A percentile compares a stretch with the other conserved stretches of the same genome.
Conservation (phyloP, 208 protist genomes). For the Leishmania aethiopica region DNA sequence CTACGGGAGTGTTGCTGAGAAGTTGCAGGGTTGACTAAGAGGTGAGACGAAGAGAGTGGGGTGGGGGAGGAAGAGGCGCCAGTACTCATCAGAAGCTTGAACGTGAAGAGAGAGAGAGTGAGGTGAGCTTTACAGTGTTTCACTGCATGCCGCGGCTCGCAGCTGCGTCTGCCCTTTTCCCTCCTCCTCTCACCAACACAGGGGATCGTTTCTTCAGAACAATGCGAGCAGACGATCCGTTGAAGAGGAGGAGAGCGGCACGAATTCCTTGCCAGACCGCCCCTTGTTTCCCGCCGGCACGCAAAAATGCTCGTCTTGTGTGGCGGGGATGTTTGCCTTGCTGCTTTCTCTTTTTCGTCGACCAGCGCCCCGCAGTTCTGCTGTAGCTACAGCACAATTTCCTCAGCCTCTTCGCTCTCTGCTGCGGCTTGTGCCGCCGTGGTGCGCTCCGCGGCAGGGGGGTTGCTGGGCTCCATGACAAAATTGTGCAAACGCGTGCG, state of each 20-base stretch:
- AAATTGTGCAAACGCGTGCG: constrained; percentile 21
- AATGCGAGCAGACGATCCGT: background rate
- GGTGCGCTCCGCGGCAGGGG: background rate
- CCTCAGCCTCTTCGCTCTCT: background rate
- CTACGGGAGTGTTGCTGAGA: background rate
- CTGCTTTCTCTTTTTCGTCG: background rate
- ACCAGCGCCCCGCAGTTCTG: background rate
- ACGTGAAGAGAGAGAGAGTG: background rate
- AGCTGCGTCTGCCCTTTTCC: background rate
- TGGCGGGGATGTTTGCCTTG: background rate
- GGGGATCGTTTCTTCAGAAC: background rate
- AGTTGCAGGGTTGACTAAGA: background rate
- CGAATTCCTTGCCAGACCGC: background rate
- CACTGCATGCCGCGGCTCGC: background rate
- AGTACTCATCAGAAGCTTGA: background rate
- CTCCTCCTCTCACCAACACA: background rate
- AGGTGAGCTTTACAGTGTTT: background rate
- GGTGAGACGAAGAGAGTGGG: background rate
- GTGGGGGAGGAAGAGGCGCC: background rate
- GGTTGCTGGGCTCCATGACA: background rate
- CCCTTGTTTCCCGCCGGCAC: background rate
- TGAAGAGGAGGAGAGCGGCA: background rate
- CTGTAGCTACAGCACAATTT: constrained; percentile 14
- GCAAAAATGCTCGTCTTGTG: background rate
- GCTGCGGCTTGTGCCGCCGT: background rate